phyloP scores from a whole-genome alignment of 805 yeast genomes.

The Ogataea trehaloabstinens region DNA sequence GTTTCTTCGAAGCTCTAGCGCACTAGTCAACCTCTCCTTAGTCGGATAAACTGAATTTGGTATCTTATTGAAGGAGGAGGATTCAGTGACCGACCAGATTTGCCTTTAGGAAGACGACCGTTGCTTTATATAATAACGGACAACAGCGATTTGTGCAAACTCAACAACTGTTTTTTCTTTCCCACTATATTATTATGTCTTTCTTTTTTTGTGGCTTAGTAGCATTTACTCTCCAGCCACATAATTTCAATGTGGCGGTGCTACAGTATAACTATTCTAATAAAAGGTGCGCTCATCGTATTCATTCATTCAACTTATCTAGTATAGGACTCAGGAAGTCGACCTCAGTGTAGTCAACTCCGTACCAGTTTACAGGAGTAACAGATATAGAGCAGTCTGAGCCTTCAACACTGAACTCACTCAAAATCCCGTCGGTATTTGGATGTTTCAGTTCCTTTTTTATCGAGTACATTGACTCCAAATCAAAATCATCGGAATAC shows the following conservation, averaged over 20 bases:
- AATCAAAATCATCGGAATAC: slow-evolving; percentile 4
- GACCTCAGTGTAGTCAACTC: slow-evolving; percentile 14
- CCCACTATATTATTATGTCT: background rate
- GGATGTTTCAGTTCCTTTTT: slow-evolving; percentile 13
- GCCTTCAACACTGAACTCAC: slow-evolving; percentile 19
- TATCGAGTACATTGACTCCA: slow-evolving; percentile 17
- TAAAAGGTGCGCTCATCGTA: too few species aligned
- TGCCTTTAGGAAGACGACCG: background rate
- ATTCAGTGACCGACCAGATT: too few species aligned
- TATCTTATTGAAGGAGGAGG: too few species aligned
- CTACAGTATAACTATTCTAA: too few species aligned
- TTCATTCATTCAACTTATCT: slow-evolving; percentile 10
- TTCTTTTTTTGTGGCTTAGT: slow-evolving; percentile 2
- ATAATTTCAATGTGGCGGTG: too few species aligned
- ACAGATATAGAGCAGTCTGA: slow-evolving; percentile 19
- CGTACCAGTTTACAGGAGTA: slow-evolving; percentile 23
- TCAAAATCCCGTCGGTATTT: slow-evolving; percentile 5
- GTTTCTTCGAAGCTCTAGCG: too few species aligned
- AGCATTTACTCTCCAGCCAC: too few species aligned
- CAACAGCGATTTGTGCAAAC: slow-evolving; percentile 1
- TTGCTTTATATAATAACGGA: background rate
- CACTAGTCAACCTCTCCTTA: too few species aligned
- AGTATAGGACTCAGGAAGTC: slow-evolving; percentile 13
- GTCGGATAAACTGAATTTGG: too few species aligned
- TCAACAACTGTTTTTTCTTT: background rate